A percentile compares a stretch with the other conserved stretches of the same genome.
Evolutionary conservation across 139 green algal species (phyloP).

Genomic region (Coccomyxa sp.): DNA sequence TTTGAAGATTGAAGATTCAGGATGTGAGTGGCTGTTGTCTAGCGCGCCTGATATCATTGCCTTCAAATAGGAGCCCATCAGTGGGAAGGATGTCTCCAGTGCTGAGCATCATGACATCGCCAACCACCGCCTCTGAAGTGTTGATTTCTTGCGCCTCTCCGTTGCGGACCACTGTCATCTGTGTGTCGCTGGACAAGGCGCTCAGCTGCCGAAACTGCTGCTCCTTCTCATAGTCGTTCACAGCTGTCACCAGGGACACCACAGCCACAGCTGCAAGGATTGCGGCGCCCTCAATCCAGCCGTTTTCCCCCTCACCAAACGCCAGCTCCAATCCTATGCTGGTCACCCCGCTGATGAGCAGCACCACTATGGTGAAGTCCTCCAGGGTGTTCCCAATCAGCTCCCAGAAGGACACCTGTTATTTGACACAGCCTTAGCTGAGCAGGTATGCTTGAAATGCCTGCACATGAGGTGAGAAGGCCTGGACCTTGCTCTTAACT

Average conservation of each 20-base stretch:
- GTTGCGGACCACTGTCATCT: conserved; percentile 60
- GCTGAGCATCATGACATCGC: conserved; percentile 76
- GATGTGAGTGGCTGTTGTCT: neutral
- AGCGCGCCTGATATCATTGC: conserved; percentile 55
- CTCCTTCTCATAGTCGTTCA: conserved; percentile 88
- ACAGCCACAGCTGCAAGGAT: conserved; percentile 74
- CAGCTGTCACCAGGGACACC: conserved; percentile 63
- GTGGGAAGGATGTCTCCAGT: conserved; percentile 78
- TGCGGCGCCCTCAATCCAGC: conserved; percentile 65
- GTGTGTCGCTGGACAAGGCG: conserved; percentile 36
- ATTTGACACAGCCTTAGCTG: neutral
- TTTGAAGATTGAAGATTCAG: neutral
- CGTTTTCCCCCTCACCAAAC: conserved; percentile 16
- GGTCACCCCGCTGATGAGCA: conserved; percentile 50
- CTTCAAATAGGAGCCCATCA: conserved; percentile 67
- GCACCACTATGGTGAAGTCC: conserved; percentile 59
- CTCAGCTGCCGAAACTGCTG: conserved; percentile 79
- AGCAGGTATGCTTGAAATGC: neutral
- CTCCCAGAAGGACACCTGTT: conserved; percentile 31
- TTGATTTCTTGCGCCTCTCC: conserved; percentile 44
- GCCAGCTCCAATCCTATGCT: conserved; percentile 45
- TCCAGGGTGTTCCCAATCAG: conserved; percentile 41
- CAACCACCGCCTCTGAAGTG: conserved; percentile 63
- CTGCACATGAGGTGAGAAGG: neutral
- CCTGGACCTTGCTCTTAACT: too few relatives aligned